These are phyloP conservation scores for Acorus gramineus DNA, from an alignment of 106 monocot species.

Conservation along the genomic window DNA sequence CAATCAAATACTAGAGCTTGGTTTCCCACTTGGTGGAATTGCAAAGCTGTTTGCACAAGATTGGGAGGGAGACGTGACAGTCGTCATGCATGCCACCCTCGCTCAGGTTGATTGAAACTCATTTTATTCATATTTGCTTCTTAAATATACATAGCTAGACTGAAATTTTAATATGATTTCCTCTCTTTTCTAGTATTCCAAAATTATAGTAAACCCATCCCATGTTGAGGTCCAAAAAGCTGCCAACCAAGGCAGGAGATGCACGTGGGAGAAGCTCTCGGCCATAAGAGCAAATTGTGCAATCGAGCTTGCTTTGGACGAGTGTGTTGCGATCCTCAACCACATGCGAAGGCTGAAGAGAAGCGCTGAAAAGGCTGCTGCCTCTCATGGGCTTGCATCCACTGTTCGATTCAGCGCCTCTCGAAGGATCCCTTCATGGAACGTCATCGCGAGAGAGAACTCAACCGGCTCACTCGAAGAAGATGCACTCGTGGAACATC, in stretches of 20 bases:
- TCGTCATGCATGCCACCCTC: constrained; percentile 18
- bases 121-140: not conserved
- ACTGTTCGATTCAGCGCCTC: not conserved
- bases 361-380: not conserved
- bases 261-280: constrained; percentile 21
- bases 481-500: not conserved
- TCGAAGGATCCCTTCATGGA: constrained; percentile 9
- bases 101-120: constrained; percentile 6
- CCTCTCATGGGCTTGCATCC: not conserved
- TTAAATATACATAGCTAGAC: not conserved
- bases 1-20: constrained; percentile 19
- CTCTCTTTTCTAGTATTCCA: constrained; percentile 6
- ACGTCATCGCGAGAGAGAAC: not conserved
- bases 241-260: constrained; percentile 9
- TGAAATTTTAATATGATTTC: not conserved
- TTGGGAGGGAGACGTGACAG: constrained; percentile 17
- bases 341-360: constrained; percentile 1
- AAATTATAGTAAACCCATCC: constrained; percentile 7
- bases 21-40: constrained; percentile 5
- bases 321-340: constrained; percentile 10
- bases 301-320: constrained; percentile 14
- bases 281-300: constrained; percentile 16
- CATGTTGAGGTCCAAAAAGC: constrained; percentile 7
- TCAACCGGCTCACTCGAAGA: not conserved
- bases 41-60: constrained; percentile 18